Conservation (phyloP, 371 early-diverging fungal genomes). For the Lichtheimia corymbifera region DNA sequence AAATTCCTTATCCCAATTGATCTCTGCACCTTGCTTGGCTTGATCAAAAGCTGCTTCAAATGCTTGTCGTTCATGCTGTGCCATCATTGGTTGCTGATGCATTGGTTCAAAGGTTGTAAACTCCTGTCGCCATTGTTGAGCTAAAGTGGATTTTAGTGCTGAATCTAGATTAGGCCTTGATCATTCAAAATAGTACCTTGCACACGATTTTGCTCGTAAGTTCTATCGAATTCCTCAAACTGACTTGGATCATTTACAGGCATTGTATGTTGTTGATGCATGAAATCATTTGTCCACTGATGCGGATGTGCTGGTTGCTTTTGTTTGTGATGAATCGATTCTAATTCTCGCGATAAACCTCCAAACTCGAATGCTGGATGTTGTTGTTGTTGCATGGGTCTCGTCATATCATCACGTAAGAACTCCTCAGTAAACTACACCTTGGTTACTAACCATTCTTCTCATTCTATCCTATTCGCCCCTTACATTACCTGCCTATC, state of each 20-base stretch:
- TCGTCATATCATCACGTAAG: conserved; percentile 40
- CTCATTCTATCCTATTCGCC: neutral
- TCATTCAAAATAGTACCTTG: neutral
- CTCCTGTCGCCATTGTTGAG: conserved; percentile 45
- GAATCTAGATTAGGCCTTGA: neutral
- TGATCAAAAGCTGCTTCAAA: conserved; percentile 79
- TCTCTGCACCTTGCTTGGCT: conserved; percentile 50
- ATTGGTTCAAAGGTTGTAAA: conserved; percentile 34
- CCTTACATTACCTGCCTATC: conserved; percentile 21
- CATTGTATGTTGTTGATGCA: conserved; percentile 47
- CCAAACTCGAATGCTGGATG: conserved; percentile 53
- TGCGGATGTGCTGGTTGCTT: conserved; percentile 2
- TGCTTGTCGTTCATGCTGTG: conserved; percentile 57
- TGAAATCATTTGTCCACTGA: conserved; percentile 75
- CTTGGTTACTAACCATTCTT: neutral
- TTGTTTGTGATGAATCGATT: conserved; percentile 30
- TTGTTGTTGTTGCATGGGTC: conserved; percentile 21
- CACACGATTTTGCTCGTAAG: conserved; percentile 41
- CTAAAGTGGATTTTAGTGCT: conserved; percentile 3
- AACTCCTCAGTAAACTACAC: conserved; percentile 42
- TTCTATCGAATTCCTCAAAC: conserved; percentile 64
- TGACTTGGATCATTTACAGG: conserved; percentile 28
- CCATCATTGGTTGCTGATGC: conserved; percentile 26
- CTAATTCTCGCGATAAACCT: conserved; percentile 60
- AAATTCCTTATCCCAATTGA: conserved; percentile 59